Conservation (phyloP, 805 yeast genomes). For the Yamadazyma endophytica region DNA sequence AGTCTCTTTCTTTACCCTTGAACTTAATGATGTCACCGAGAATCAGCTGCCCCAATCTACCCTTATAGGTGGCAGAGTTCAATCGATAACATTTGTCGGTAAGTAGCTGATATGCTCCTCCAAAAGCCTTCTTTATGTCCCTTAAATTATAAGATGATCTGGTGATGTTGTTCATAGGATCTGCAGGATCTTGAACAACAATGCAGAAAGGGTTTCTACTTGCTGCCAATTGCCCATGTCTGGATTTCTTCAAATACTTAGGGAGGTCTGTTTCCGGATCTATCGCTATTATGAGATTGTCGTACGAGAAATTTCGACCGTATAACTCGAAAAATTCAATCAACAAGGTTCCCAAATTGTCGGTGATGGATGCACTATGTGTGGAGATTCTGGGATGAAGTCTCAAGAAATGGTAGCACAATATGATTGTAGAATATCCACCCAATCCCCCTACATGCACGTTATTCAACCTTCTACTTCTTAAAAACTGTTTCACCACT, state of each 20-base stretch:
- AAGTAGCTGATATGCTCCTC: slow-evolving; percentile 79
- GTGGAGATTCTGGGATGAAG: slow-evolving; percentile 77
- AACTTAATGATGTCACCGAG: slow-evolving; percentile 76
- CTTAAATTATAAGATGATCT: slow-evolving; percentile 79
- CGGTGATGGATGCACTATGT: slow-evolving; percentile 58
- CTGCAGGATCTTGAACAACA: slow-evolving; percentile 88
- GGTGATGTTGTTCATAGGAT: slow-evolving; percentile 75
- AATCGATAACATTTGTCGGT: slow-evolving; percentile 72
- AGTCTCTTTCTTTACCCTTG: slow-evolving; percentile 71
- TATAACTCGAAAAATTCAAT: slow-evolving; percentile 91
- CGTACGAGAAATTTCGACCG: slow-evolving; percentile 86
- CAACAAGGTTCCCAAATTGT: slow-evolving; percentile 79
- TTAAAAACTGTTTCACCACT: slow-evolving; percentile 78
- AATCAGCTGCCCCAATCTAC: slow-evolving; percentile 66
- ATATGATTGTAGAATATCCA: slow-evolving; percentile 87
- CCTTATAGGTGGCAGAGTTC: slow-evolving; percentile 59
- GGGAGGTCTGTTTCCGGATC: slow-evolving; percentile 47
- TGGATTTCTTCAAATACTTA: slow-evolving; percentile 59
- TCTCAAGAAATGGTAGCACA: slow-evolving; percentile 72
- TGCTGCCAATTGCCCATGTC: slow-evolving; percentile 43
- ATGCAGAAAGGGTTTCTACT: slow-evolving; percentile 55
- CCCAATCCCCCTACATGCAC: slow-evolving; percentile 95
- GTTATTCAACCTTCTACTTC: slow-evolving; percentile 72
- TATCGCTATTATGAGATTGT: slow-evolving; percentile 67
- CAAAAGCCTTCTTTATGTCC: slow-evolving; percentile 79